Conservation (phyloP, 2,329 filamentous ascomycete genomes). For the Monosporascus sp. region DNA sequence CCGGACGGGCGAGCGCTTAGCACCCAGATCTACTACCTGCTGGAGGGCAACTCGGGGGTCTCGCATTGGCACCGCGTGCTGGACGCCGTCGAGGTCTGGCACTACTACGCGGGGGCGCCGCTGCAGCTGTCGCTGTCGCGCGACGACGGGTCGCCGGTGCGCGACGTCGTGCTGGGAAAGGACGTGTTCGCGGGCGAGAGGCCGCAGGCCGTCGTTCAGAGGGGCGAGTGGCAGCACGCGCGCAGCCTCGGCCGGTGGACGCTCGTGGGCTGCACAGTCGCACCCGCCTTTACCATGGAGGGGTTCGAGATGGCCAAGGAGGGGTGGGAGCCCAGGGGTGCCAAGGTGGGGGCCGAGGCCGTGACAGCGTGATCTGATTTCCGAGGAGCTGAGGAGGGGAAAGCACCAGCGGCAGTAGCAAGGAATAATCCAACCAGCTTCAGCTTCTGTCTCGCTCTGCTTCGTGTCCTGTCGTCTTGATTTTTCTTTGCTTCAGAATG, state of each 20-base stretch:
- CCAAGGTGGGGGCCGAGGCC: background rate
- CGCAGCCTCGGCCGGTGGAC: conserved; percentile 41
- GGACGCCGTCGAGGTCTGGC: conserved; percentile 45
- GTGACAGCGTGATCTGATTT: too few species aligned
- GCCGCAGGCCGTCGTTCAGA: conserved; percentile 36
- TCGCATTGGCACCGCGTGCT: conserved; percentile 45
- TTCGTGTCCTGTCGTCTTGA: too few species aligned
- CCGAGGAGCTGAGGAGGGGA: too few species aligned
- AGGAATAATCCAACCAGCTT: too few species aligned
- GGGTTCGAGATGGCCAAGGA: conserved; percentile 20
- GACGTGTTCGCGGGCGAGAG: conserved; percentile 33
- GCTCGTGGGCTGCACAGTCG: conserved; percentile 32
- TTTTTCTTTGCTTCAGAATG: too few species aligned
- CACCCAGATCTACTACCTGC: conserved; percentile 48
- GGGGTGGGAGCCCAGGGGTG: conserved; percentile 19
- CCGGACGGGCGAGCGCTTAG: conserved; percentile 31
- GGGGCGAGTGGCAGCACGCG: conserved; percentile 41
- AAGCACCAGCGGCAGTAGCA: background rate
- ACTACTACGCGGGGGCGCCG: conserved; percentile 48
- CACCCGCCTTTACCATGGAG: conserved; percentile 20
- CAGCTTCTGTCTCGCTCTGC: too few species aligned
- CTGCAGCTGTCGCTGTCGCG: conserved; percentile 36
- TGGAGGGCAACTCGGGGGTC: conserved; percentile 35
- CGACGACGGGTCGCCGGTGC: conserved; percentile 34
- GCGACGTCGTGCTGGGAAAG: conserved; percentile 32